Base-by-base conservation (phyloP, 2,329 filamentous ascomycete genomes). In the Ceratocystiopsis brevicomis region DNA sequence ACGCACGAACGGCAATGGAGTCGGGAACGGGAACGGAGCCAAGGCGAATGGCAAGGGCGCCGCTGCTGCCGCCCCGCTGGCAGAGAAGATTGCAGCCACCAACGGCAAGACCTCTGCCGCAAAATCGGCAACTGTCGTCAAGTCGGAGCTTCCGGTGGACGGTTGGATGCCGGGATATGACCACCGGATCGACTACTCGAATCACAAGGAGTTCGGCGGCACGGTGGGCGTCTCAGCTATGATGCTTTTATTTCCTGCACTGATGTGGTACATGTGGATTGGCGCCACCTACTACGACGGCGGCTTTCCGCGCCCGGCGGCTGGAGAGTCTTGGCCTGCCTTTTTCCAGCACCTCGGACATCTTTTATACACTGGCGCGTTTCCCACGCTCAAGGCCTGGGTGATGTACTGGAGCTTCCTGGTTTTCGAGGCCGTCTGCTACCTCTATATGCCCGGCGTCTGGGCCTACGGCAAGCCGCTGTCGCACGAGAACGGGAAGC, bases 221-320 rank as follows among this genome's bases (percentile, higher is more conserved):
- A 78, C 83, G 3, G 57, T 71, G n/a, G 88, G 90, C 44, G 80
- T 87, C 37, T 62, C 72, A 15, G 66, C 73, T 51, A 86, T 95
- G 74, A 96, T 96, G 85, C 70, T 86, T 49, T 76, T 81, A 39
- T 98, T 96, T 62, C 90, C 90, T n/a, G 49, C 78, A 35, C 71
- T 98, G 53, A 96, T 96, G 88, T 95, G 84, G 72, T 96, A 95
- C 65, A 94, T 98, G 87, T 96, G 87, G 87, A 78, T 93, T 60
- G 90, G 90, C 41, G 82, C 88, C 33, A 87, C 79, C 41, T 94
- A 88, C 64, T 98, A 95, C 63, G 67, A 85, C 57, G 88, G 88
- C 52, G 77, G 81, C 49, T 68, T 92, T 42, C 90, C 90, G 15
- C 63, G 65, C 38, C 81, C 76, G 1, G 63, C 64, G 2, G 58